Evolutionary conservation across 2,329 filamentous ascomycete species (phyloP), one percentile per base, ranked within the genome.

Genomic region (Phoma sp.): DNA sequence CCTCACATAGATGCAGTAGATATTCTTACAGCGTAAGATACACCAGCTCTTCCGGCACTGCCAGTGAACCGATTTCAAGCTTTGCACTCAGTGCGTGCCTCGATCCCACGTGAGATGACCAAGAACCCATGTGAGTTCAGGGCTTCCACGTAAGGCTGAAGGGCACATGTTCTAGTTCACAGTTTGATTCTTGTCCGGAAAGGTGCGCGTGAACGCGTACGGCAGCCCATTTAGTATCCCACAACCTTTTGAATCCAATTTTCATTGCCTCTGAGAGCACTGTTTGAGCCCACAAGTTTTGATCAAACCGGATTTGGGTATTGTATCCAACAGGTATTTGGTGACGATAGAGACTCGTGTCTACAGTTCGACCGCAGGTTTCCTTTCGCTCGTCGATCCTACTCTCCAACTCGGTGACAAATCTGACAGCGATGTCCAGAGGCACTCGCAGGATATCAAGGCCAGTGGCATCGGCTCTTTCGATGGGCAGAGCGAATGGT

Each of bases 401-500:
- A 44, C 13, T 22, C 40, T 55, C 52, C 39, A 51, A 38, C 17
- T 32, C 31, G 15, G 36, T 38, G 21, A 51, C 24, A 38, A 51
- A 55, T 7, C 41, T 48, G 24, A 55, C 46, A 41, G 52, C 52
- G 35, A 45, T 37, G 13, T 33, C 22, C 17, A 55, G 27, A 5
- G 52, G 44, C 24, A 58, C 55, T 41, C 58, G 58, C 22, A 55
- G 33, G 29, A 61, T 36, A 41, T 58, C 55, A 53, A 55, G 47
- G 51, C 58, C 55, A 50, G 43, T n/a, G 46, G 36, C 39, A 44
- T 58, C 58, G 17, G 31, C 15, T 55, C 55, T 55, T 25, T 58
- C 58, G 41, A 61, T 46, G 29, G 58, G 58, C 29, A 61, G 51
- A 56, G 55, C 58, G 47, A 58, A 52, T 38, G 35, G 43, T 25